These are phyloP conservation scores for Candida glucosophila DNA, from an alignment of 1,139 yeast species.

Conservation along the genomic window DNA sequence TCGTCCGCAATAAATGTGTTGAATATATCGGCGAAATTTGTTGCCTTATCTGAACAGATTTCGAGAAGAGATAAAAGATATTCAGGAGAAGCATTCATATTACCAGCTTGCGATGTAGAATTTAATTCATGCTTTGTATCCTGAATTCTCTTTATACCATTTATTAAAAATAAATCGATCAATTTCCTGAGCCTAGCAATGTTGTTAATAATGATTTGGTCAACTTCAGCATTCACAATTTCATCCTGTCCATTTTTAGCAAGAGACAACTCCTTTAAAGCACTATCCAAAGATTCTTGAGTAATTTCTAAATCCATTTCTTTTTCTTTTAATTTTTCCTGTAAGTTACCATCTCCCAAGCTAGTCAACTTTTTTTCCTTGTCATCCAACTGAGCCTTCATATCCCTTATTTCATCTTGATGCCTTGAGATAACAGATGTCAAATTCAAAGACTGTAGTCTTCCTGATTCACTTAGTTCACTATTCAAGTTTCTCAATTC, in stretches of 20 bases:
- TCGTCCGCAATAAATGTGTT: constrained; percentile 76
- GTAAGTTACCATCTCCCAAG: constrained; percentile 23
- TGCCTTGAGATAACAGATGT: constrained; percentile 56
- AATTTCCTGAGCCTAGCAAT: constrained; percentile 45
- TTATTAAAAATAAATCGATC: constrained; percentile 63
- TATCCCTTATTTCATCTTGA: constrained; percentile 41
- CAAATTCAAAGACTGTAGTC: constrained; percentile 59
- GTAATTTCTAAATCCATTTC: constrained; percentile 76
- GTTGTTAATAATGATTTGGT: constrained; percentile 42
- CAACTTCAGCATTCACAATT: constrained; percentile 52
- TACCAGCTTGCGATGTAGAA: constrained; percentile 80
- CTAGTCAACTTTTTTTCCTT: constrained; percentile 15
- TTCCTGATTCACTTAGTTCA: constrained; percentile 55
- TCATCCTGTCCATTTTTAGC: constrained; percentile 48
- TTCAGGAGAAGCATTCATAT: constrained; percentile 69
- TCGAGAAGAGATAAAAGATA: constrained; percentile 65
- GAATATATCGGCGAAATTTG: constrained; percentile 75
- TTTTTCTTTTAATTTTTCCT: constrained; percentile 49
- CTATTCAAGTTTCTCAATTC: constrained; percentile 57
- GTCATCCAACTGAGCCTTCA: constrained; percentile 28
- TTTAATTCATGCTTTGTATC: constrained; percentile 65
- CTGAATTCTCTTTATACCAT: constrained; percentile 67
- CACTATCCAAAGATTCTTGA: constrained; percentile 72
- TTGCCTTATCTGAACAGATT: constrained; percentile 61
- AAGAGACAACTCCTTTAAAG: constrained; percentile 51